Base-by-base conservation (phyloP, 176 grass and related monocot species). In the Elymus sibiricus region DNA sequence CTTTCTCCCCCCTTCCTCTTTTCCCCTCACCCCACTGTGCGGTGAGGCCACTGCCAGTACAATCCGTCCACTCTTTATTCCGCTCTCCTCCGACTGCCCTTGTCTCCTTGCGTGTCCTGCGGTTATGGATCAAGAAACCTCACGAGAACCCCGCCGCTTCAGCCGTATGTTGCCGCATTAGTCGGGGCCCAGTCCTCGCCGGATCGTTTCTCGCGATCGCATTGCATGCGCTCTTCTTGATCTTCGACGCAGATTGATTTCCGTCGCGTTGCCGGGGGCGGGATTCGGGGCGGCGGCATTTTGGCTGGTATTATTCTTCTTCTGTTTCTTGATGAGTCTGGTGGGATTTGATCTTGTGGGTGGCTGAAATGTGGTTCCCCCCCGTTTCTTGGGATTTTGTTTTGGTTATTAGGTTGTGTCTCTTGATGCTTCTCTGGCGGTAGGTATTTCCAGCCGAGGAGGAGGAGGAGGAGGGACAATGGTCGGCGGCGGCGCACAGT, bases 71-170 rank as follows among this genome's bases (percentile, higher is more conserved):
- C 88, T 69, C 69, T 84, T 69, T 78, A 78, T 85, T 85, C 74
- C 56, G 74, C 89, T 70, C 59, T 38, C 70, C 60, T 11, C 74
- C 74, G 46, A 29, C 74, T 53, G 74, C 44, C 74, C 81, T 91
- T 88, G 85, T 85, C 85, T 51, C 47, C 15, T 88, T 88, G 82
- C 62, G 83, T 56, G 42, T 51, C 47, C 83, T 40, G 29, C 85
- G 76, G 76, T 44, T 26, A 91, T 91, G 81, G 89, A 87, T 79
- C 89, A 87, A 70, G 89, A 87, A 91, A 81, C 85, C 85, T 91
- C 85, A 90, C 85, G 68, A 86, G 67, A 90, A 87, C 75, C 80
- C 84, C 85, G 31, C 74, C 74, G 44, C 59, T 84, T 16, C 28
- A 66, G 75, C 75, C 44, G 27, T 31, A 22, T 64, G 28, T 37